Conservation (phyloP, 305 asterid genomes). For the Solanum hybrid region DNA sequence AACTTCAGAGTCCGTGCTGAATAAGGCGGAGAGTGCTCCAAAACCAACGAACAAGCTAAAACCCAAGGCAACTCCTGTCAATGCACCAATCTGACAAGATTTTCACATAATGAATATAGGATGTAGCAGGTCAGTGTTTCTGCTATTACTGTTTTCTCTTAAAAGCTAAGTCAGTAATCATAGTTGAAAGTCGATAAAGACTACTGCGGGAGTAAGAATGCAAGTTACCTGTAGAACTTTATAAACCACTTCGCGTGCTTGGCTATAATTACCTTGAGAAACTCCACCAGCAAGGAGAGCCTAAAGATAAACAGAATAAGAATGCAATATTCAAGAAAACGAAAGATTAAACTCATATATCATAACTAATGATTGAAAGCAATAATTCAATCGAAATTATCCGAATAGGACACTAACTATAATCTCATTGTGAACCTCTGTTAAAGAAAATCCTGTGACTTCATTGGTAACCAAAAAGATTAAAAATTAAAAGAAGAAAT, state of each 20-base stretch:
- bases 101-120: background rate
- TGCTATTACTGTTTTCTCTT: background rate
- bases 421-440: background rate
- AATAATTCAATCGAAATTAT: background rate
- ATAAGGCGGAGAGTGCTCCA: constrained; percentile 59
- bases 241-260: constrained; percentile 67
- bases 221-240: constrained; percentile 67
- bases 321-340: background rate
- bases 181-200: background rate
- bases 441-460: background rate
- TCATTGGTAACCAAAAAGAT: background rate
- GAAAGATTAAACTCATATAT: background rate
- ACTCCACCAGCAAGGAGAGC: constrained; percentile 80
- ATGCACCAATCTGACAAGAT: constrained; percentile 48
- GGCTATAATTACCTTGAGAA: constrained; percentile 68
- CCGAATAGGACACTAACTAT: background rate
- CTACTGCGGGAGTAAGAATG: background rate
- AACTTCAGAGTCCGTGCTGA: constrained; percentile 69
- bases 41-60: constrained; percentile 54
- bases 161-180: background rate
- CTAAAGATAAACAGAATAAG: constrained; percentile 27
- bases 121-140: background rate
- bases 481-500: background rate
- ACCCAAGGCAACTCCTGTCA: constrained; percentile 60
- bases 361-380: background rate